Percentiles rank a stretch among this genome's conserved stretches.
phyloP scores from a whole-genome alignment of 2,329 filamentous ascomycete genomes.

The Stachybotrys chartarum region DNA sequence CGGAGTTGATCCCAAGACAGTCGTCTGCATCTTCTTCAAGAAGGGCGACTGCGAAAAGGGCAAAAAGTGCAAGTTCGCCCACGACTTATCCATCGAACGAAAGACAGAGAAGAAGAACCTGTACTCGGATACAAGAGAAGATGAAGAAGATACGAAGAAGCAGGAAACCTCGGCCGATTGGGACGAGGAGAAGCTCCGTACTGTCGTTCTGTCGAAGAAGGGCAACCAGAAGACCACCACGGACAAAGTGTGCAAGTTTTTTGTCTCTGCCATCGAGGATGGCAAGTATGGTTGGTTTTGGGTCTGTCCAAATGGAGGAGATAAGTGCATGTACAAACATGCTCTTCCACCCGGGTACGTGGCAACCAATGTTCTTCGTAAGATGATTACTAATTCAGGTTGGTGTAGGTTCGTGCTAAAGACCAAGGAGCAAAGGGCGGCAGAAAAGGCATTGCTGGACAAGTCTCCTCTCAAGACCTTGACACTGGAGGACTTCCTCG shows the following conservation, averaged over 20 bases:
- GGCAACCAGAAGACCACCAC: constrained; percentile 93
- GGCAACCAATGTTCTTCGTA: constrained; percentile 25
- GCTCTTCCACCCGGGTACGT: constrained; percentile 82
- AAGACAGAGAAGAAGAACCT: constrained; percentile 89
- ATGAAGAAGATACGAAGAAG: constrained; percentile 70
- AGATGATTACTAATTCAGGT: neutral
- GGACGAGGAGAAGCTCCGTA: constrained; percentile 93
- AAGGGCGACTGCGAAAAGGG: constrained; percentile 97
- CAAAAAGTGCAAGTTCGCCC: constrained; percentile 95
- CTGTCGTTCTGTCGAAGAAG: constrained; percentile 91
- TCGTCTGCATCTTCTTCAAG: constrained; percentile 94
- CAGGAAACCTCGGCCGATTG: constrained; percentile 90
- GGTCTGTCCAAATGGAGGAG: constrained; percentile 90
- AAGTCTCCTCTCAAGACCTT: constrained; percentile 92
- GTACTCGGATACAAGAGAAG: constrained; percentile 75
- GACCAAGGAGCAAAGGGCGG: constrained; percentile 92
- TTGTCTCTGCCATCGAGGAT: constrained; percentile 95
- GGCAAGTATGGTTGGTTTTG: constrained; percentile 99
- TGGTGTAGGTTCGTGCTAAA: constrained; percentile 78
- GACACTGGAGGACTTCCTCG: constrained; percentile 94
- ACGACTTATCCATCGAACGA: constrained; percentile 81
- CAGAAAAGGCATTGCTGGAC: constrained; percentile 92
- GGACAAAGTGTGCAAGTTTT: constrained; percentile 98
- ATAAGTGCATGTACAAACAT: constrained; percentile 99
- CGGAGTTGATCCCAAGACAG: constrained; percentile 95